Evolutionary conservation across 805 yeast species (phyloP).

Genomic region (Kodamaea kakaduensis): DNA sequence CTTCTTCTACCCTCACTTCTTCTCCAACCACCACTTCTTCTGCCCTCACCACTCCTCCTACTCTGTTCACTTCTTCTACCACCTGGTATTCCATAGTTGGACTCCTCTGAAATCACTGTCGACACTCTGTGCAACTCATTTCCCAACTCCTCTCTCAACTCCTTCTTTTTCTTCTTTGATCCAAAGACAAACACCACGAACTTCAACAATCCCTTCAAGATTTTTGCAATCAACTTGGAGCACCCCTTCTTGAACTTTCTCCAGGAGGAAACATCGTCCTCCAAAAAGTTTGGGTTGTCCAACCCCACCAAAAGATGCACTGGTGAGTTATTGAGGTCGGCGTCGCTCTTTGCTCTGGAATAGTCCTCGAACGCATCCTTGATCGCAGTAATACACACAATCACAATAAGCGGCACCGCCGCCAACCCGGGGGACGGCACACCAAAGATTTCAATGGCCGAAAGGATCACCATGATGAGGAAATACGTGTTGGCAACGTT

Average conservation of each 20-base stretch:
- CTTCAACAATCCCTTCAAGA: constrained; percentile 17
- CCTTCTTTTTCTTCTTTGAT: constrained; percentile 4
- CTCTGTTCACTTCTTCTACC: neutral
- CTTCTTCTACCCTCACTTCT: too few species aligned
- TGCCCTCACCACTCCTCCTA: neutral
- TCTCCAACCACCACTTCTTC: neutral
- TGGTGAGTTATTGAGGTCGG: constrained; percentile 63
- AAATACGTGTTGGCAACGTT: constrained; percentile 62
- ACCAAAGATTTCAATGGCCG: constrained; percentile 56
- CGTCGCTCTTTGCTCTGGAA: constrained; percentile 59
- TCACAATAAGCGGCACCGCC: constrained; percentile 78
- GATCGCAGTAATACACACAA: constrained; percentile 67
- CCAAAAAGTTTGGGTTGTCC: constrained; percentile 54
- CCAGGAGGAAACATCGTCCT: constrained; percentile 58
- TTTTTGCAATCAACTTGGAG: neutral
- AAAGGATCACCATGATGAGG: constrained; percentile 50
- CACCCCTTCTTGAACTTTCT: constrained; percentile 59
- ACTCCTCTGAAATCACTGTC: constrained; percentile 34
- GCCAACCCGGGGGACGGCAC: constrained; percentile 69
- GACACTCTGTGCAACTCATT: constrained; percentile 33
- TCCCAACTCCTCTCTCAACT: constrained; percentile 1
- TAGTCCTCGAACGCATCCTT: constrained; percentile 79
- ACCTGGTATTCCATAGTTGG: constrained; percentile 1
- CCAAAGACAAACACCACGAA: constrained; percentile 7
- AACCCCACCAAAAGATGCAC: constrained; percentile 54